Conservation (phyloP, 202 grass and related monocot genomes). For the Eragrostis tef region DNA sequence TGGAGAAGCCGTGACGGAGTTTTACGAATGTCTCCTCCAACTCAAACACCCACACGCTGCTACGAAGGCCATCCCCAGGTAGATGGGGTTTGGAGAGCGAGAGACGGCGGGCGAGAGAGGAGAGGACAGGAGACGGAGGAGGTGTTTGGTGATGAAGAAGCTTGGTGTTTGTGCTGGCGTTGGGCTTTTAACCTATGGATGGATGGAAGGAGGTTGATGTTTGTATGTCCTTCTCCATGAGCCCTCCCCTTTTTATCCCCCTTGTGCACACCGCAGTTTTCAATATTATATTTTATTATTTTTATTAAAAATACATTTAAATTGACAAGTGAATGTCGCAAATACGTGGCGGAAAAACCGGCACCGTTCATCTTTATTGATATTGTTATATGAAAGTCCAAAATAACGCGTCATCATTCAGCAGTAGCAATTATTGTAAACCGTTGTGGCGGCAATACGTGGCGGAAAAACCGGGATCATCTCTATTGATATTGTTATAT, state of each 20-base stretch:
- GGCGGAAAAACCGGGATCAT: not conserved
- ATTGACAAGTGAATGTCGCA: not conserved
- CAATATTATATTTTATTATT: not conserved
- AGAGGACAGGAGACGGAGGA: constrained; percentile 21
- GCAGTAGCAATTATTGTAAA: not conserved
- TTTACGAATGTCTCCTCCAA: constrained; percentile 40
- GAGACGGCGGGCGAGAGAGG: not conserved
- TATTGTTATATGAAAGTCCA: not conserved
- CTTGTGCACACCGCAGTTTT: not conserved
- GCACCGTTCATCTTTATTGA: not conserved
- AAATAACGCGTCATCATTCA: not conserved
- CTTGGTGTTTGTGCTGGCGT: constrained; percentile 29
- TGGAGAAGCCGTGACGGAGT: constrained; percentile 29
- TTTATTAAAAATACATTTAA: not conserved
- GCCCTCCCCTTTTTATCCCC: not conserved
- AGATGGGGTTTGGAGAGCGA: constrained; percentile 40
- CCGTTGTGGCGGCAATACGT: not conserved
- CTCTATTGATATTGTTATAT: not conserved
- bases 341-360: not conserved
- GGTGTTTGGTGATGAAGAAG: constrained; percentile 1
- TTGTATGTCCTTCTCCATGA: not conserved
- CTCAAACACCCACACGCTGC: constrained; percentile 10
- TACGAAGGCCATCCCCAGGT: constrained; percentile 3
- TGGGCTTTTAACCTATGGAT: constrained; percentile 59
- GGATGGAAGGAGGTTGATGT: constrained; percentile 25